phyloP scores from a whole-genome alignment of 164 flowering plant species.

The Vitis cinerea region DNA sequence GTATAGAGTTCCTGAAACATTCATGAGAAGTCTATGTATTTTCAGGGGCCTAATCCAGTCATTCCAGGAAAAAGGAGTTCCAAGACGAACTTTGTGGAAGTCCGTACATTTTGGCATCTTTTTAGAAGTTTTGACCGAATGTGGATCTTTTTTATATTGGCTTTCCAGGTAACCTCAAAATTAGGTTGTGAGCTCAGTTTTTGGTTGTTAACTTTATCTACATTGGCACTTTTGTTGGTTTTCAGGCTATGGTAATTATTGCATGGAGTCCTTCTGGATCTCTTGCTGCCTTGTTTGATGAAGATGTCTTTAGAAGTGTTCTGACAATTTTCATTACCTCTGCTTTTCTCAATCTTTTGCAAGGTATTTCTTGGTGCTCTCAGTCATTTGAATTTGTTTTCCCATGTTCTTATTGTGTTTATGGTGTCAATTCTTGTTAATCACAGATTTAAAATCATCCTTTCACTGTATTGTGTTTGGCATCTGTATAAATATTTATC shows the following conservation, averaged over 20 bases:
- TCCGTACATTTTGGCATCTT: conserved; percentile 94
- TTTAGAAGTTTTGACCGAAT: conserved; percentile 93
- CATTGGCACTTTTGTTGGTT: conserved; percentile 10
- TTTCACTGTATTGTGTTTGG: background rate
- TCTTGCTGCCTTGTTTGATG: conserved; percentile 55
- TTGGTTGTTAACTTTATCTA: background rate
- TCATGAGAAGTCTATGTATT: too few species aligned
- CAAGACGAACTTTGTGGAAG: conserved; percentile 96
- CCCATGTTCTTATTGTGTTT: background rate
- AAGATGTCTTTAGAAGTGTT: conserved; percentile 61
- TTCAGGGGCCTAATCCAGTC: conserved; percentile 42
- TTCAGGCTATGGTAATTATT: conserved; percentile 92
- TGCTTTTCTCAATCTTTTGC: conserved; percentile 75
- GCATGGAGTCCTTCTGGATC: conserved; percentile 83
- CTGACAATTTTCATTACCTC: conserved; percentile 80
- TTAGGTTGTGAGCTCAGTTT: background rate
- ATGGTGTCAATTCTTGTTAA: background rate
- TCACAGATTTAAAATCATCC: background rate
- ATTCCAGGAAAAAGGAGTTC: conserved; percentile 69
- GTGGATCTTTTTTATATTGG: conserved; percentile 93
- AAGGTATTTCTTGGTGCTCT: conserved; percentile 46
- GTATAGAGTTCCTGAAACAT: too few species aligned
- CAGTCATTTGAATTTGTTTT: background rate
- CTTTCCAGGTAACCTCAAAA: conserved; percentile 67
- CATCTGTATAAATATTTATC: background rate